Evolutionary conservation across 129 eudicot species (phyloP).

Genomic region (Saposhnikovia divaricata): DNA sequence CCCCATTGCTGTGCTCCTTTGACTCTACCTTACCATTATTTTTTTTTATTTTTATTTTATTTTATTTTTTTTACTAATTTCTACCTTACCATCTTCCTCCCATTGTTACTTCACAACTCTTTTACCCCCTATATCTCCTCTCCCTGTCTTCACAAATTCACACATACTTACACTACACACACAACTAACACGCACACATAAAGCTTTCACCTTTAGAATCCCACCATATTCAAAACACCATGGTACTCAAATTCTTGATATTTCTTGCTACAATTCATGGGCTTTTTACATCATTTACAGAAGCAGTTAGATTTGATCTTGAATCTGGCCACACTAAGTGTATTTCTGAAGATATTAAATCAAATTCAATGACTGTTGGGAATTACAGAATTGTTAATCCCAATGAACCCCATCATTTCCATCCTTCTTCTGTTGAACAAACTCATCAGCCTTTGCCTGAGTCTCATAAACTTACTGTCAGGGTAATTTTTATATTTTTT

Average conservation of each 20-base stretch:
- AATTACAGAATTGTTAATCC: conserved; percentile 72
- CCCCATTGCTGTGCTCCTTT: background rate
- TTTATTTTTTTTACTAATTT: too few species aligned
- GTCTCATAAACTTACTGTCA: conserved; percentile 68
- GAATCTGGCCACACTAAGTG: conserved; percentile 80
- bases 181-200: background rate
- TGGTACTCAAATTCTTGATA: background rate
- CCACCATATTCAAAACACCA: background rate
- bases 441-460: conserved; percentile 54
- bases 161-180: background rate
- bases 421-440: conserved; percentile 13
- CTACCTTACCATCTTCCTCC: background rate
- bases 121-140: background rate
- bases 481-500: conserved; percentile 37
- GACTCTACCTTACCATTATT: background rate
- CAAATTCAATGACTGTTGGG: conserved; percentile 81
- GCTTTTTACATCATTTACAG: conserved; percentile 27
- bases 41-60: too few species aligned
- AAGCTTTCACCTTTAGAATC: background rate
- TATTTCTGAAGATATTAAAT: conserved; percentile 81
- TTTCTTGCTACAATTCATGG: conserved; percentile 7
- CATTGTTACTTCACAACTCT: too few species aligned
- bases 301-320: conserved; percentile 73
- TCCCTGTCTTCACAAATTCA: background rate
- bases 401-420: conserved; percentile 41